phyloP scores from a whole-genome alignment of 148 eudicot genomes.

The Polygonum maritimum region DNA sequence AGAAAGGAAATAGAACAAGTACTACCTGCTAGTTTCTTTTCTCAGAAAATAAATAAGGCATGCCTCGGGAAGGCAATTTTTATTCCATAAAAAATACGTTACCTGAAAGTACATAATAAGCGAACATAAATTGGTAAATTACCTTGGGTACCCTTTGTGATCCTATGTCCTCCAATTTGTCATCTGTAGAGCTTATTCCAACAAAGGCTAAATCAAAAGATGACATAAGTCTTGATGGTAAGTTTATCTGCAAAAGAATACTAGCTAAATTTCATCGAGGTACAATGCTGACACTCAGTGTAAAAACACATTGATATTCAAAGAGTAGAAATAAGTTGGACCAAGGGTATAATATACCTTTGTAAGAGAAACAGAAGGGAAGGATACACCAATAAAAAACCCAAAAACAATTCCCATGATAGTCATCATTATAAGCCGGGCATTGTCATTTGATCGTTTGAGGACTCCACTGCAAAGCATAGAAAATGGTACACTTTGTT shows the following conservation, averaged over 20 bases:
- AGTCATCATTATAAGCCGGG: slow-evolving; percentile 41
- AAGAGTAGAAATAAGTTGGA: background rate
- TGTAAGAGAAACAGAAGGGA: slow-evolving; percentile 48
- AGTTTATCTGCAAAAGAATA: slow-evolving; percentile 38
- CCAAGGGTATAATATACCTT: slow-evolving; percentile 29
- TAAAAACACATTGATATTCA: background rate
- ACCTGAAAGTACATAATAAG: background rate
- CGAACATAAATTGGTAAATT: background rate
- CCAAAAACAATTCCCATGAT: slow-evolving; percentile 62
- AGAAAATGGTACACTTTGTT: background rate
- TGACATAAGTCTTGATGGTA: slow-evolving; percentile 38
- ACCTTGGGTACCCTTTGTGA: slow-evolving; percentile 20
- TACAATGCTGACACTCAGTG: slow-evolving; percentile 7
- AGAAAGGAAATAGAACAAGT: background rate
- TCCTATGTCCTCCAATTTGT: slow-evolving; percentile 49
- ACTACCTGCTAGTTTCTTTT: background rate
- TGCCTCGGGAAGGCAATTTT: background rate
- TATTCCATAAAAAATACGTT: background rate
- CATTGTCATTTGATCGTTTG: slow-evolving; percentile 41
- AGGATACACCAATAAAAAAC: slow-evolving; percentile 53
- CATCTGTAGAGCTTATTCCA: slow-evolving; percentile 13
- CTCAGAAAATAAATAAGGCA: background rate
- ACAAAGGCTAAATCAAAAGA: slow-evolving; percentile 36
- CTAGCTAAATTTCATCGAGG: slow-evolving; percentile 2
- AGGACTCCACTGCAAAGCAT: slow-evolving; percentile 35